These are phyloP conservation scores for Aaosphaeria pasadenensis DNA, from an alignment of 2,329 filamentous ascomycete species.

Conservation along the genomic window DNA sequence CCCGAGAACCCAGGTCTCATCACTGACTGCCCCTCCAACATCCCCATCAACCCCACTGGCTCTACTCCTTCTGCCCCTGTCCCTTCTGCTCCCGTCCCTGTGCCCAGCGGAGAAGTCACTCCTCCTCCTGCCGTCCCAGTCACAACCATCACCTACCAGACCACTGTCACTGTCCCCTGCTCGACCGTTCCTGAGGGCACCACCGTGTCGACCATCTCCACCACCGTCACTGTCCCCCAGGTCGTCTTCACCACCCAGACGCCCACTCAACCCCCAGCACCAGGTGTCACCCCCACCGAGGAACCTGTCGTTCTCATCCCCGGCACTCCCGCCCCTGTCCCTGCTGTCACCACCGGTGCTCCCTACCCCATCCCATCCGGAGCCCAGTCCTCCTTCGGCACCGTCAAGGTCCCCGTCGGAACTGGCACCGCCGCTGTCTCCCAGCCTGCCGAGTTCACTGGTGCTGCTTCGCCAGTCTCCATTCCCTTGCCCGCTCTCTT, in stretches of 20 bases:
- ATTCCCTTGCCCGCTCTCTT: constrained; percentile 20
- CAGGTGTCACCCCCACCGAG: constrained; percentile 21
- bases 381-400: constrained; percentile 17
- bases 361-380: constrained; percentile 15
- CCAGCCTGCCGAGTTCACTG: constrained; percentile 29
- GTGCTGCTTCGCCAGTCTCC: constrained; percentile 27
- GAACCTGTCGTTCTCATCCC: constrained; percentile 34
- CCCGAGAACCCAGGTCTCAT: constrained; percentile 79
- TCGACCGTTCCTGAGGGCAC: constrained; percentile 10
- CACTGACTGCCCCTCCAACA: constrained; percentile 66
- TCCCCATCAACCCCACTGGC: constrained; percentile 46
- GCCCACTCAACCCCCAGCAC: constrained; percentile 13
- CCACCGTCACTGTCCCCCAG: constrained; percentile 46
- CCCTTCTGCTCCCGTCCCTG: constrained; percentile 9
- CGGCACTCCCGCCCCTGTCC: constrained; percentile 29
- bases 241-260: constrained; percentile 43
- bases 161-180: constrained; percentile 33
- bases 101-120: constrained; percentile 10
- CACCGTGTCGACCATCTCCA: constrained; percentile 29
- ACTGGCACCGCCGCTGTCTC: constrained; percentile 16
- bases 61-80: constrained; percentile 14
- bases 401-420: constrained; percentile 14
- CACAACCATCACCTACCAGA: constrained; percentile 44
- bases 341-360: constrained; percentile 22
- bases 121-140: constrained; percentile 11